A percentile compares a stretch with the other conserved stretches of the same genome.
These are phyloP conservation scores for Cutaneotrichosporon sp. DNA, from an alignment of 1,284 basidiomycete genomes.

Conservation along the genomic window DNA sequence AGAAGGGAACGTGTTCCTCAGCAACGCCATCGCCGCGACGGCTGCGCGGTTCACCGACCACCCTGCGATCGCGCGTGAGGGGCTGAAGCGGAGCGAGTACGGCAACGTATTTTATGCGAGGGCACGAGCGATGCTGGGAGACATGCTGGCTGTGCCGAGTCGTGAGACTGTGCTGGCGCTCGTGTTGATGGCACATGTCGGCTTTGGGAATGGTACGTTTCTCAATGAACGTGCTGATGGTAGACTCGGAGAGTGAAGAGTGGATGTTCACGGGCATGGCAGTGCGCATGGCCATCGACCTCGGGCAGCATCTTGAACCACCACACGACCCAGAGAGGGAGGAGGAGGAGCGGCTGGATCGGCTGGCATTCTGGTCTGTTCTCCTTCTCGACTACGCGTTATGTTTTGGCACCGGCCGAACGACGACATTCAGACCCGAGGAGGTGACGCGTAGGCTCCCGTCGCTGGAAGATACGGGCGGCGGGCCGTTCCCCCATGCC, in stretches of 20 bases:
- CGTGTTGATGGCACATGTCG: constrained; percentile 28
- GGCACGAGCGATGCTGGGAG: constrained; percentile 32
- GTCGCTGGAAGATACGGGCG: background rate
- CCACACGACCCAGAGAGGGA: constrained; percentile 6
- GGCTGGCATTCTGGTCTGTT: constrained; percentile 38
- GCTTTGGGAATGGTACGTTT: constrained; percentile 33
- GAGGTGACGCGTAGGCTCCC: constrained; percentile 30
- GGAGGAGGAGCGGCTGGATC: constrained; percentile 29
- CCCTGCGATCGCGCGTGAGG: constrained; percentile 26
- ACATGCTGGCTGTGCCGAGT: constrained; percentile 32
- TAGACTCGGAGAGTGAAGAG: constrained; percentile 35
- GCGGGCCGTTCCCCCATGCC: constrained; percentile 31
- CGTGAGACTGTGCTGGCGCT: constrained; percentile 35
- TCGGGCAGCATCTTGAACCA: constrained; percentile 32
- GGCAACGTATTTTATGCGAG: constrained; percentile 12
- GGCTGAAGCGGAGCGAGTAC: constrained; percentile 19
- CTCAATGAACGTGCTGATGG: background rate
- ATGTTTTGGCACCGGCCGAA: constrained; percentile 32
- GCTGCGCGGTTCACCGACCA: constrained; percentile 35
- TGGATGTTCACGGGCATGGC: constrained; percentile 39
- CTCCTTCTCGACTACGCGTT: constrained; percentile 34
- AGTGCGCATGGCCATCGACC: constrained; percentile 36
- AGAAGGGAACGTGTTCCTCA: constrained; percentile 29
- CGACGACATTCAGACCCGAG: constrained; percentile 32
- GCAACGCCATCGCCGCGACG: constrained; percentile 30